Percentiles rank a stretch among this genome's conserved stretches.
These are phyloP conservation scores for Lobosporangium transversale DNA, from an alignment of 192 early-diverging fungal genomes.

Conservation along the genomic window DNA sequence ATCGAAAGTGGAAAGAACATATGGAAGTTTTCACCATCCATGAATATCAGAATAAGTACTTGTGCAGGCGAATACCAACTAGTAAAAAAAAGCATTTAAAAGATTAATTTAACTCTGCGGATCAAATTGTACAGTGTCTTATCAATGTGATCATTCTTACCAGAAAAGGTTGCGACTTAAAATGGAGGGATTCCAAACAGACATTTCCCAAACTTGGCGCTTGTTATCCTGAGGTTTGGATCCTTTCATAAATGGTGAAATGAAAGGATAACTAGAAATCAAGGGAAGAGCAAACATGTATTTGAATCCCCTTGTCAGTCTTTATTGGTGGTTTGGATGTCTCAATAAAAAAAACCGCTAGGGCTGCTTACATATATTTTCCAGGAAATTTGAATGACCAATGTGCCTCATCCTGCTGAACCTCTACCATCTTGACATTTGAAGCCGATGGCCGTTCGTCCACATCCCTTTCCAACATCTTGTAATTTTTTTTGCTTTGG, in stretches of 20 bases:
- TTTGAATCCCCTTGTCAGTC: neutral
- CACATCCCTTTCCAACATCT: slow-evolving; percentile 23
- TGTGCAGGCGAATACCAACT: slow-evolving; percentile 74
- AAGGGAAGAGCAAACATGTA: neutral
- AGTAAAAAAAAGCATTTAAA: neutral
- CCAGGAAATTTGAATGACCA: slow-evolving; percentile 37
- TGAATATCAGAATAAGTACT: slow-evolving; percentile 60
- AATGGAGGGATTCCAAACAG: slow-evolving; percentile 46
- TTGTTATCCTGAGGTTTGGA: slow-evolving; percentile 13
- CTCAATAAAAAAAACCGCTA: too few relatives aligned
- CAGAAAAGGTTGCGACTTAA: slow-evolving; percentile 45
- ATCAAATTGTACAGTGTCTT: too few relatives aligned
- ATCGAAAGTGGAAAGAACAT: slow-evolving; percentile 64
- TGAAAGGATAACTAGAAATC: slow-evolving; percentile 16
- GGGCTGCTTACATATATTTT: slow-evolving; percentile 26
- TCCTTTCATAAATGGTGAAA: slow-evolving; percentile 20
- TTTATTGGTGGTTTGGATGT: neutral
- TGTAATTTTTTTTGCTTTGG: slow-evolving; percentile 47
- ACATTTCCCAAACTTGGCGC: slow-evolving; percentile 38
- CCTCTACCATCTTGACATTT: slow-evolving; percentile 18
- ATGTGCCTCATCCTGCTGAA: slow-evolving; percentile 20
- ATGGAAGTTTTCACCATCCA: slow-evolving; percentile 64
- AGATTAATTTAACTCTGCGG: neutral
- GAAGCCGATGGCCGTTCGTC: slow-evolving; percentile 22
- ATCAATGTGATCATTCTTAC: too few relatives aligned